Evolutionary conservation across 108 stramenopile genomes (phyloP).

Genomic region (Aureococcus anophagefferens): DNA sequence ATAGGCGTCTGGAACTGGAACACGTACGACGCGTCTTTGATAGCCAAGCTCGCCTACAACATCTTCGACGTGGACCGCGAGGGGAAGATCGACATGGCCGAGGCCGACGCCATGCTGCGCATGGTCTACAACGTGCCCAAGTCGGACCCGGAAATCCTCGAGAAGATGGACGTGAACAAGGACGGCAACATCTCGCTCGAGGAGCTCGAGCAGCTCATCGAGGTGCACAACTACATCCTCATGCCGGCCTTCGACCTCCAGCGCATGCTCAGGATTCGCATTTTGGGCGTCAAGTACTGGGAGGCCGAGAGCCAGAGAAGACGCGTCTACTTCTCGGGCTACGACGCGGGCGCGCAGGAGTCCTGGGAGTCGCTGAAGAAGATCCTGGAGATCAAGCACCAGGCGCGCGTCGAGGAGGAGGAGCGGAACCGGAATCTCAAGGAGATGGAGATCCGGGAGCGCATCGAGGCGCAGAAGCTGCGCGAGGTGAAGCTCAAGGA

Average conservation of each 20-base stretch:
- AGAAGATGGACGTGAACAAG: conserved; percentile 11
- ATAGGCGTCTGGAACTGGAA: conserved; percentile 50
- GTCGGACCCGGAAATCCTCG: conserved; percentile 11
- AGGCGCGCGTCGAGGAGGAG: conserved; percentile 9
- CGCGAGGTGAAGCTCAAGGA: neutral
- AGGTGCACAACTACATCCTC: conserved; percentile 17
- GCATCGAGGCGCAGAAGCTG: conserved; percentile 1
- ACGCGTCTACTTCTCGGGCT: conserved; percentile 2
- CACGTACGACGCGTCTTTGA: conserved; percentile 37
- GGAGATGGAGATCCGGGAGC: neutral
- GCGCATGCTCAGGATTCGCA: conserved; percentile 1
- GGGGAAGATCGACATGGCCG: conserved; percentile 26
- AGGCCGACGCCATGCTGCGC: conserved; percentile 40
- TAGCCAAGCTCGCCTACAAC: conserved; percentile 40
- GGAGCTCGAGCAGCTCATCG: conserved; percentile 22
- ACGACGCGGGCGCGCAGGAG: neutral
- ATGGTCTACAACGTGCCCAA: conserved; percentile 27
- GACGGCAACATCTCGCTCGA: conserved; percentile 20
- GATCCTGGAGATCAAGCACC: conserved; percentile 11
- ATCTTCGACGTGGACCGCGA: conserved; percentile 44
- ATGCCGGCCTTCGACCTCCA: conserved; percentile 45
- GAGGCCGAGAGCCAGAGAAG: conserved; percentile 3
- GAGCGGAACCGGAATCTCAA: neutral
- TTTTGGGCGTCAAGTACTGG: conserved; percentile 21
- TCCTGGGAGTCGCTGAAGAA: conserved; percentile 4